These are phyloP conservation scores for Paramyrothecium roridum DNA, from an alignment of 2,329 filamentous ascomycete genomes.

Conservation along the genomic window DNA sequence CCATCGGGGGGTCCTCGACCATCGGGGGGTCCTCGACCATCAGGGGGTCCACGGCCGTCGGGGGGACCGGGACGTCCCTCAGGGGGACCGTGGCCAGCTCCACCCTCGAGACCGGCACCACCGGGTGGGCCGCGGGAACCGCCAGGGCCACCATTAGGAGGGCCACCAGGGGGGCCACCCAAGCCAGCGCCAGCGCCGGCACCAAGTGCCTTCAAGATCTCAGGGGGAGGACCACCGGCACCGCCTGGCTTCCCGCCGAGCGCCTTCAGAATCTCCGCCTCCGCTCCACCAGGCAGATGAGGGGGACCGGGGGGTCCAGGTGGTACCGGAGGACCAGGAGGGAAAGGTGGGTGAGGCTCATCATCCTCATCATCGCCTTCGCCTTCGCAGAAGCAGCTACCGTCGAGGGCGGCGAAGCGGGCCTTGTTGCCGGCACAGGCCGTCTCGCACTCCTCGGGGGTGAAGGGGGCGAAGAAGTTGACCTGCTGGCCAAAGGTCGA, in stretches of 20 bases:
- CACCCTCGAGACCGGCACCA: too few species aligned
- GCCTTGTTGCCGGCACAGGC: constrained; percentile 11
- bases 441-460: constrained; percentile 13
- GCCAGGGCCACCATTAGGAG: too few species aligned
- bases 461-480: constrained; percentile 11
- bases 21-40: not conserved
- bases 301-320: not conserved
- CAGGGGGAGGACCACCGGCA: not conserved
- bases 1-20: not conserved
- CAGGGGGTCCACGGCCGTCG: not conserved
- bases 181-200: too few species aligned
- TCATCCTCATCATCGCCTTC: too few species aligned
- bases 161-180: too few species aligned
- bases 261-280: not conserved
- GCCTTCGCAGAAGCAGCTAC: constrained; percentile 17
- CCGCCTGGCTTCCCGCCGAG: not conserved
- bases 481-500: constrained; percentile 11
- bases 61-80: too few species aligned
- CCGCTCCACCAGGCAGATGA: not conserved
- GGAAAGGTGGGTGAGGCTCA: too few species aligned
- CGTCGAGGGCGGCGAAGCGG: constrained; percentile 17
- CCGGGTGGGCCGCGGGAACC: too few species aligned
- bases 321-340: too few species aligned
- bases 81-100: too few species aligned
- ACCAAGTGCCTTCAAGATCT: too few species aligned